Base-by-base conservation (phyloP, 1,284 basidiomycete genomes). In the Neonothopanus nambi region DNA sequence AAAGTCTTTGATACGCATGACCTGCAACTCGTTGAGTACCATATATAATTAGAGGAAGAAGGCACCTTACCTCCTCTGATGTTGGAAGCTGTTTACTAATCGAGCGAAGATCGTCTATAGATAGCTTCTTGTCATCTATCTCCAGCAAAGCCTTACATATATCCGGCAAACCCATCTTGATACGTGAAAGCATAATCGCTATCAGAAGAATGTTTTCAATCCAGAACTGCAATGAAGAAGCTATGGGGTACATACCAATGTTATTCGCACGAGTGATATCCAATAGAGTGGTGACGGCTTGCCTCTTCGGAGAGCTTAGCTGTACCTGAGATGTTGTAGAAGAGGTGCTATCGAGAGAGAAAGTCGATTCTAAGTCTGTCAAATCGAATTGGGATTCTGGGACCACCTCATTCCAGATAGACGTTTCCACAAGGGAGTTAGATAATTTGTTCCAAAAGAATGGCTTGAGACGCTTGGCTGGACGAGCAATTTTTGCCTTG, bases 361-460 rank as follows among this genome's bases (percentile, higher is more conserved):
- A 95, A 0, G 85, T 86, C 2, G 82, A 75, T 58, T 88, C 87
- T 15, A 95, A 70, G 61, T 95, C 93, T 17, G 78, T 76, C 59
- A 94, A 66, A 51, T 85, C 77, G 44, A 93, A 74, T 5, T 72
- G 56, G 2, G 76, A 63, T 11, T 68, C 68, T 0, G 67, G 38
- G 1, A 70, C 65, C 3, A 84, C 61, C 28, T 91, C 85, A 54
- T 74, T 78, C 93, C 93, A 96, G 5, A 95, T 78, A 0, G 89
- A 91, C 3, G 78, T 67, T 15, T 65, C 61, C 3, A 79, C 65
- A 8, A 67, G 64, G 17, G 76, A 65, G 5, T 68, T 68, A 6
- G 78, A 71, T 7, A 94, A 59, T 63, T 96, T 95, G 59, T 85
- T 89, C 93, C 94, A 96, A 68, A 94, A 94, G 70, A 96, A 92